Evolutionary conservation across 164 flowering plant genomes (phyloP).

Genomic region (Kingdonia uniflora): DNA sequence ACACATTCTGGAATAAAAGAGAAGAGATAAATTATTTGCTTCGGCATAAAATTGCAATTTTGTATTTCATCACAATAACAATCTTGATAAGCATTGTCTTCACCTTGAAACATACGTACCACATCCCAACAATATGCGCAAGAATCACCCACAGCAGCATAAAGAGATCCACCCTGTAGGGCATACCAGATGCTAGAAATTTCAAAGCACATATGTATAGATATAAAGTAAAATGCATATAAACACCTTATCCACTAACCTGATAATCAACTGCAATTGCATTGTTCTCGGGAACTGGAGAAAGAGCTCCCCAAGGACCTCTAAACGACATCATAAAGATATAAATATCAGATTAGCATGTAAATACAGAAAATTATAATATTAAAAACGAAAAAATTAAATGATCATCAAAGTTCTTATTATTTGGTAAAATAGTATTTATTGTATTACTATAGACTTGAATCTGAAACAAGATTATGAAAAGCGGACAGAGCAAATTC

Average conservation of each 20-base stretch:
- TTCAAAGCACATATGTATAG: no score
- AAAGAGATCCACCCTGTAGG: slow-evolving; percentile 55
- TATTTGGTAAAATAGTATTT: no score
- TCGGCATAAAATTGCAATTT: no score
- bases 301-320: slow-evolving; percentile 98
- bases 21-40: no score
- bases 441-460: no score
- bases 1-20: not conserved
- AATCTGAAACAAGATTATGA: no score
- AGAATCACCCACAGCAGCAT: slow-evolving; percentile 89
- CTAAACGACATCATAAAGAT: slow-evolving; percentile 28
- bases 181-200: not conserved
- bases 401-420: no score
- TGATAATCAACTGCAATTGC: slow-evolving; percentile 71
- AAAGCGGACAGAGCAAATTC: no score
- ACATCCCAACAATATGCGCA: slow-evolving; percentile 98
- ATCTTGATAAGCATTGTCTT: slow-evolving; percentile 5
- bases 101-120: slow-evolving; percentile 57
- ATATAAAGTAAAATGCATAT: not conserved
- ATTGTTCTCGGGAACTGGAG: slow-evolving; percentile 92
- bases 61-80: no score
- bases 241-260: slow-evolving; percentile 30
- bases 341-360: no score
- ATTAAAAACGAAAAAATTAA: no score
- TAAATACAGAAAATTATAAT: no score